Evolutionary conservation across 176 grass and related monocot species (phyloP).

Genomic region (Avena eriantha): DNA sequence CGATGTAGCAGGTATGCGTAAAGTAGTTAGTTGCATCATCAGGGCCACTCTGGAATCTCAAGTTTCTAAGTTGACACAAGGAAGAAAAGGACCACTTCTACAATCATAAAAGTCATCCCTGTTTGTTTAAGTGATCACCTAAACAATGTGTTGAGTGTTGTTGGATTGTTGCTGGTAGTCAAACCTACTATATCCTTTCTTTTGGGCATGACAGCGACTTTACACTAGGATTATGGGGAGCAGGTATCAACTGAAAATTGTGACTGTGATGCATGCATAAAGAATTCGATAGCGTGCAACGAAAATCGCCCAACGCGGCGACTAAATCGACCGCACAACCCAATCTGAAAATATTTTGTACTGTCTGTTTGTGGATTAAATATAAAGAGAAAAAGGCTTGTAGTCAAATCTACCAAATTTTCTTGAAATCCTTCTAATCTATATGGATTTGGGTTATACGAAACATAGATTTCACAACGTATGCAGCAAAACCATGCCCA

Average conservation of each 20-base stretch:
- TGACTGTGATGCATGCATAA: slow-evolving; percentile 18
- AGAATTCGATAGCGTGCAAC: background rate
- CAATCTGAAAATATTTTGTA: background rate
- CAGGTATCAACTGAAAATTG: background rate
- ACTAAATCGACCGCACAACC: background rate
- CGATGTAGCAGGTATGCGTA: background rate
- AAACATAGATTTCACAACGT: background rate
- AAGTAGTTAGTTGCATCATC: background rate
- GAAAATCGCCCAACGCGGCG: background rate
- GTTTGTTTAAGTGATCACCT: slow-evolving; percentile 1
- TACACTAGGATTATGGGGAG: background rate
- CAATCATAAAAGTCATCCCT: slow-evolving; percentile 17
- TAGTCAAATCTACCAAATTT: background rate
- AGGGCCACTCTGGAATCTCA: background rate
- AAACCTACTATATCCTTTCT: slow-evolving; percentile 16
- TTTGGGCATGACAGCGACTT: slow-evolving; percentile 37
- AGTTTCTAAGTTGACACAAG: slow-evolving; percentile 33
- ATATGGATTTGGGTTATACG: background rate
- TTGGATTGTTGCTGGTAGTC: slow-evolving; percentile 41
- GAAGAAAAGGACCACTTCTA: slow-evolving; percentile 13
- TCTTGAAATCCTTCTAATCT: background rate
- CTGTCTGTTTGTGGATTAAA: background rate
- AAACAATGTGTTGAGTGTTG: background rate
- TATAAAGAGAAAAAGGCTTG: background rate
- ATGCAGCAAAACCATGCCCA: background rate